A percentile compares a stretch with the other conserved stretches of the same genome.
These are phyloP conservation scores for Cyberlindnera meyerae DNA, from an alignment of 805 yeast species.

Conservation along the genomic window DNA sequence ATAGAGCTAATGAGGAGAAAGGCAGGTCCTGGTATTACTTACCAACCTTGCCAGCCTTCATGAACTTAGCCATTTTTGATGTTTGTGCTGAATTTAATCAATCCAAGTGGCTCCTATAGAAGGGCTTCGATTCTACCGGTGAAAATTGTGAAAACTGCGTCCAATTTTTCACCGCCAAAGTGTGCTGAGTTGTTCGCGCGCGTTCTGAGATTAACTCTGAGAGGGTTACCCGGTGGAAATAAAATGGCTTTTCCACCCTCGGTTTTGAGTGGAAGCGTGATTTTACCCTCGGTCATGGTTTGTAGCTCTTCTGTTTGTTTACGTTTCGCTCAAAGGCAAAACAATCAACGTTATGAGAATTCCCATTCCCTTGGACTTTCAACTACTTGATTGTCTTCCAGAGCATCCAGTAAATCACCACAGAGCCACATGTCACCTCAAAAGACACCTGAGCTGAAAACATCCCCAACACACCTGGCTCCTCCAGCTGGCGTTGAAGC, in stretches of 20 bases:
- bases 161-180: conserved; percentile 13
- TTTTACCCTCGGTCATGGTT: too few relatives aligned
- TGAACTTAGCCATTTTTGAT: conserved; percentile 88
- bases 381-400: too few relatives aligned
- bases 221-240: conserved; percentile 4
- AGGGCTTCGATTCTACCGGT: conserved; percentile 10
- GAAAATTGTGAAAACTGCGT: conserved; percentile 24
- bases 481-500: too few relatives aligned
- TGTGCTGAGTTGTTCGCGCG: conserved; percentile 20
- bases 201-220: conserved; percentile 19
- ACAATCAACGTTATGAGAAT: too few relatives aligned
- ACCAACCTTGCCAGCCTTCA: conserved; percentile 95
- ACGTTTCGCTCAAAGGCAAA: conserved; percentile 4
- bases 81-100: conserved; percentile 4
- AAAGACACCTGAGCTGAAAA: too few relatives aligned
- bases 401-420: too few relatives aligned
- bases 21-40: conserved; percentile 47
- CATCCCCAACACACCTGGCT: too few relatives aligned
- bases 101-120: conserved; percentile 2
- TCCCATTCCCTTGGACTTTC: too few relatives aligned
- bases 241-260: too few relatives aligned
- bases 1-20: neutral
- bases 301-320: too few relatives aligned
- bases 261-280: too few relatives aligned
- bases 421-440: too few relatives aligned